Evolutionary conservation across 495 filamentous ascomycete species (phyloP).

Genomic region (Penicillium canariense): DNA sequence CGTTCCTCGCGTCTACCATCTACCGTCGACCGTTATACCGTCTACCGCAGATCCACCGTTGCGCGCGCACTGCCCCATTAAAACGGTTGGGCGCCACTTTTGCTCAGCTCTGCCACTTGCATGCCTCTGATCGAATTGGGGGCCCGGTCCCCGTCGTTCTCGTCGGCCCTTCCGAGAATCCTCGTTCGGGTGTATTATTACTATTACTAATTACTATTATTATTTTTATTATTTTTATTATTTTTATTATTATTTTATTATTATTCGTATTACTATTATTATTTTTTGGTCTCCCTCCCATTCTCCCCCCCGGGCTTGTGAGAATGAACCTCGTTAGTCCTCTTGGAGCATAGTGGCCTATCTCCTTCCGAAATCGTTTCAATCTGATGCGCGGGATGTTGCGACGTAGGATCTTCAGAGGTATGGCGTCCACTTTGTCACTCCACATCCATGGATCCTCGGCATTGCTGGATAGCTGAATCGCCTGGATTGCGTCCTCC

Average conservation of each 20-base stretch:
- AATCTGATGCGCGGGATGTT: not conserved
- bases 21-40: no score
- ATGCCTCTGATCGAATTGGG: conserved; percentile 9
- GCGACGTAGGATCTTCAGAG: conserved; percentile 2
- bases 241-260: not conserved
- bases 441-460: no score
- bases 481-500: no score
- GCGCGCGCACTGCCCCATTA: conserved; percentile 16
- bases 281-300: not conserved
- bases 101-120: conserved; percentile 16
- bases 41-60: conserved; percentile 23
- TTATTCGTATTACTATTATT: no score
- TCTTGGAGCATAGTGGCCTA: no score
- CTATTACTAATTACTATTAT: no score
- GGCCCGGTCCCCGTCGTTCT: conserved; percentile 11
- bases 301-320: not conserved
- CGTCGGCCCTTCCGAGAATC: conserved; percentile 20
- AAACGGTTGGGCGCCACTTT: conserved; percentile 22
- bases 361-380: not conserved
- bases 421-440: no score
- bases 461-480: no score
- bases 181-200: not conserved
- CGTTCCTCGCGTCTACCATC: conserved; percentile 27
- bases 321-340: conserved; percentile 3
- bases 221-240: not conserved